Conservation (phyloP, 768 basidiomycete species). For the Pleurotus tuber-regium region DNA sequence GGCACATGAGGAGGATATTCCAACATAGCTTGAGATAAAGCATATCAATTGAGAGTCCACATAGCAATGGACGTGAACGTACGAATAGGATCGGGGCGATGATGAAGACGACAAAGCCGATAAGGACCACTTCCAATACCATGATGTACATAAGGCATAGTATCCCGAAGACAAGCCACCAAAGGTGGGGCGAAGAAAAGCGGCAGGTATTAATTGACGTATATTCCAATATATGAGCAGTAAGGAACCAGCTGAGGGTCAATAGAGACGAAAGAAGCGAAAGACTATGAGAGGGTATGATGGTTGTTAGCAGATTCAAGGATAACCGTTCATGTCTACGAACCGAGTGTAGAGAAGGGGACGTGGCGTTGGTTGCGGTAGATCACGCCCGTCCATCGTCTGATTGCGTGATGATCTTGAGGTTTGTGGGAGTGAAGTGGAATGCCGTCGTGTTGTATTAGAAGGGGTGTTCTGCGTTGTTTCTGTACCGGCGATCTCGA, state of each 20-base stretch:
- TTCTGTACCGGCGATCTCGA: conserved; percentile 5
- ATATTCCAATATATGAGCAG: conserved; percentile 77
- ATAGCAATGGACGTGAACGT: conserved; percentile 28
- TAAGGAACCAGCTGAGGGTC: conserved; percentile 81
- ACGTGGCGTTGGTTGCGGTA: conserved; percentile 13
- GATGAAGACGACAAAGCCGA: conserved; percentile 76
- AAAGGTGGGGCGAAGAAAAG: conserved; percentile 70
- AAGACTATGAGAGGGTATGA: no score
- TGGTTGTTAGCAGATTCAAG: no score
- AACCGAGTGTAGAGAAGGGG: conserved; percentile 38
- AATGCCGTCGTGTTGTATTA: not conserved
- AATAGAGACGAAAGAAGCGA: conserved; percentile 65
- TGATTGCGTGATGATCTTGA: not conserved
- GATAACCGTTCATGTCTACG: no score
- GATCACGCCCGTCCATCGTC: not conserved
- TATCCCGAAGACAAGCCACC: conserved; percentile 85
- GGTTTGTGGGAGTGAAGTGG: not conserved
- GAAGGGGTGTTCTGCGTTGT: conserved; percentile 11
- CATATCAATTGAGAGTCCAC: not conserved
- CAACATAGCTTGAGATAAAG: conserved; percentile 54
- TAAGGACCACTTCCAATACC: conserved; percentile 64
- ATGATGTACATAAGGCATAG: conserved; percentile 78
- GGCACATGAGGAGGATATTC: conserved; percentile 75
- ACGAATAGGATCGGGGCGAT: conserved; percentile 79
- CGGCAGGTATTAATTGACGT: conserved; percentile 76